Evolutionary conservation across 176 grass and related monocot species (phyloP).

Genomic region (Saccharum officinarum): DNA sequence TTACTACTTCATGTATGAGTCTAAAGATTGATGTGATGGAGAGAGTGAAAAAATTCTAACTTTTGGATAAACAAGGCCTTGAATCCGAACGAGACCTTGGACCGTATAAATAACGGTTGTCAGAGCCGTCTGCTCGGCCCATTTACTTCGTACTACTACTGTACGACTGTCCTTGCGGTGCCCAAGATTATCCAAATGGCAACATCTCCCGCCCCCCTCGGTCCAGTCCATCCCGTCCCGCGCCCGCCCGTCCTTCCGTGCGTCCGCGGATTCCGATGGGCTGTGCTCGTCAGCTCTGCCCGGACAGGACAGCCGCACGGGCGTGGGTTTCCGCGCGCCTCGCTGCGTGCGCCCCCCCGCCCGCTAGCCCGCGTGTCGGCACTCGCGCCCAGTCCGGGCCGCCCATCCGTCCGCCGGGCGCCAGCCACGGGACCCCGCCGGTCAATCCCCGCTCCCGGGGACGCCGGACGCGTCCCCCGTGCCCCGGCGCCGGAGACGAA

Average conservation of each 20-base stretch:
- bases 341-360: slow-evolving; percentile 12
- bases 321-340: slow-evolving; percentile 20
- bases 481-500: neutral
- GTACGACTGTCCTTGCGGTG: neutral
- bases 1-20: too few relatives aligned
- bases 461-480: neutral
- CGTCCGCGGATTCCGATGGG: slow-evolving; percentile 26
- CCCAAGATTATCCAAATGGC: slow-evolving; percentile 6
- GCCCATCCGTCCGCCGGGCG: neutral
- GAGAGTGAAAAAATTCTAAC: too few relatives aligned
- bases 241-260: neutral
- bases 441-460: neutral
- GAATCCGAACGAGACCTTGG: too few relatives aligned
- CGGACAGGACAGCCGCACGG: neutral
- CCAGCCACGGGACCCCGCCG: neutral
- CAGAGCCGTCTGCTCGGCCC: neutral
- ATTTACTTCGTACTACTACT: too few relatives aligned
- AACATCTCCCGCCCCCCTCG: neutral
- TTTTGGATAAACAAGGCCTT: too few relatives aligned
- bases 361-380: slow-evolving; percentile 27
- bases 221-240: neutral
- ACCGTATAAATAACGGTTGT: slow-evolving; percentile 18
- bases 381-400: slow-evolving; percentile 27
- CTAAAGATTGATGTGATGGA: too few relatives aligned
- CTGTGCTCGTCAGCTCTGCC: neutral